Conservation (phyloP, 108 stramenopile species). For the Fragilaria radians region DNA sequence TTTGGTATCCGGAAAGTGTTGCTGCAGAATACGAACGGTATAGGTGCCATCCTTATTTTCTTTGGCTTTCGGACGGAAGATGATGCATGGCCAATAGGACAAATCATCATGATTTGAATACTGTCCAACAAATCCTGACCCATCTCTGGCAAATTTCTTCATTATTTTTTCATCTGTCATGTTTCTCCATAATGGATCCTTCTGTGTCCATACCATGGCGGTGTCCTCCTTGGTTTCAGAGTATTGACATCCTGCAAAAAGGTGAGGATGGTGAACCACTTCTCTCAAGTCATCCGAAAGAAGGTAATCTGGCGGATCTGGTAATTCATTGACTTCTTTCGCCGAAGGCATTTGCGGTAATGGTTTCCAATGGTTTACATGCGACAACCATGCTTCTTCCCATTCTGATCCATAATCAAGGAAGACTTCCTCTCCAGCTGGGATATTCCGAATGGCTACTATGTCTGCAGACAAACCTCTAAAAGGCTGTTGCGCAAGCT, state of each 20-base stretch:
- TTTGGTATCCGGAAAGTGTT: neutral
- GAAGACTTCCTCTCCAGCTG: constrained; percentile 47
- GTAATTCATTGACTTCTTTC: constrained; percentile 6
- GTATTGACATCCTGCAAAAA: constrained; percentile 16
- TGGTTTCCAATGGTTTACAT: constrained; percentile 24
- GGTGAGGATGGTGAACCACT: neutral
- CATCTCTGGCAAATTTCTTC: constrained; percentile 3
- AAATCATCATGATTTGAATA: constrained; percentile 7
- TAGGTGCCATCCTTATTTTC: neutral
- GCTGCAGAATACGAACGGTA: constrained; percentile 6
- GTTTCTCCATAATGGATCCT: neutral
- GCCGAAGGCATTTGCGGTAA: neutral
- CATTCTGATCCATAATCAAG: constrained; percentile 78
- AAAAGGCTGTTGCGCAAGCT: constrained; percentile 9
- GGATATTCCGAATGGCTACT: constrained; percentile 54
- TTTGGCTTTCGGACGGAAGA: constrained; percentile 4
- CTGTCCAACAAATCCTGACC: neutral
- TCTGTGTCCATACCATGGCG: neutral
- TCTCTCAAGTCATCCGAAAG: constrained; percentile 3
- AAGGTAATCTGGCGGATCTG: neutral
- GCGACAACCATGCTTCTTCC: constrained; percentile 65
- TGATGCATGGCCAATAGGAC: constrained; percentile 19
- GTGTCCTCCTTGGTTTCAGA: constrained; percentile 5
- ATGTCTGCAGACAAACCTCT: constrained; percentile 33
- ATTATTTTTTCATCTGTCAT: constrained; percentile 11